These are phyloP conservation scores for Trichoderma polysporum DNA, from an alignment of 2,329 filamentous ascomycete genomes.

Conservation along the genomic window DNA sequence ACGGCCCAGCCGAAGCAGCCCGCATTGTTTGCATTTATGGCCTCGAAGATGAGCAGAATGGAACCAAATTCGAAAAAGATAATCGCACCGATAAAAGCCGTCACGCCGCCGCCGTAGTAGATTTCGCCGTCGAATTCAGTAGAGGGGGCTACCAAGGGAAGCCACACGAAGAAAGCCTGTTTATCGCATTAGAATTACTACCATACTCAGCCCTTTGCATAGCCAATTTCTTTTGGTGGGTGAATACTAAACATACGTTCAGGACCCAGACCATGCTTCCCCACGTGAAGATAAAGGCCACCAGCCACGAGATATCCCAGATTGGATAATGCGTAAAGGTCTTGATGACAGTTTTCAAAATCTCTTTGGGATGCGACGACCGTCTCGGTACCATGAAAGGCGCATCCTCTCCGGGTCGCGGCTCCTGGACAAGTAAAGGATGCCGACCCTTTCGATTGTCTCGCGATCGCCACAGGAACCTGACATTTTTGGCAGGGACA, in stretches of 20 bases:
- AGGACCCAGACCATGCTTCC: conserved; percentile 26
- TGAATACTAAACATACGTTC: conserved; percentile 42
- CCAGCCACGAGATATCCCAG: conserved; percentile 45
- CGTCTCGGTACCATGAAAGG: conserved; percentile 20
- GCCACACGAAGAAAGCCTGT: conserved; percentile 63
- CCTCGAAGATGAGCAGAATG: conserved; percentile 63
- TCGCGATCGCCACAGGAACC: conserved; percentile 41
- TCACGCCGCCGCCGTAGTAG: conserved; percentile 57
- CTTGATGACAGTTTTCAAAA: conserved; percentile 33
- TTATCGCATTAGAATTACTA: conserved; percentile 40
- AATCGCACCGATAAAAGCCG: conserved; percentile 65
- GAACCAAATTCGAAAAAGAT: conserved; percentile 63
- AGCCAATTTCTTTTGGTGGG: too few species aligned
- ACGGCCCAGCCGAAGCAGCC: conserved; percentile 71
- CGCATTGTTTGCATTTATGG: conserved; percentile 64
- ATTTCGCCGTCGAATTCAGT: conserved; percentile 56
- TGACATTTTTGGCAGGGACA: conserved; percentile 31
- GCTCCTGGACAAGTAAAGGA: conserved; percentile 31
- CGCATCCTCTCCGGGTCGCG: conserved; percentile 24
- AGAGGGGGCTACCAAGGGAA: conserved; percentile 54
- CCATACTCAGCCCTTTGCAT: background rate
- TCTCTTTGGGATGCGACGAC: conserved; percentile 30
- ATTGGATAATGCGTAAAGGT: conserved; percentile 39
- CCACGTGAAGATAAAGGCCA: conserved; percentile 43
- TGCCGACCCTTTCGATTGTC: conserved; percentile 47